phyloP scores from a whole-genome alignment of 2,329 filamentous ascomycete species.

The Cordyceps fumosorosea region DNA sequence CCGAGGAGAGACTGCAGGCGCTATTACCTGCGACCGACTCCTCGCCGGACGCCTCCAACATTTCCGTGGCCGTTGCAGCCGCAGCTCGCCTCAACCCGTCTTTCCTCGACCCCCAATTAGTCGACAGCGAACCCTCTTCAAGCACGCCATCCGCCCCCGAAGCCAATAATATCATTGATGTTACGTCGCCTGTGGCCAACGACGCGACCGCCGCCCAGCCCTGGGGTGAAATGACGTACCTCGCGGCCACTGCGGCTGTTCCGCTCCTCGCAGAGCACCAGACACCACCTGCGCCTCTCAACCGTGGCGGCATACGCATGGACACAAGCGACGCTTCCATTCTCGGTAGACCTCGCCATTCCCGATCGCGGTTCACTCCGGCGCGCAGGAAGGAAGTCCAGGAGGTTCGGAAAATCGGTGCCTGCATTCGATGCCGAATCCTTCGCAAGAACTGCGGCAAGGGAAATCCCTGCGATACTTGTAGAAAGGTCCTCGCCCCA shows the following conservation, averaged over 20 bases:
- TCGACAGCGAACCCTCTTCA: conserved; percentile 25
- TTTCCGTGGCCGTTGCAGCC: conserved; percentile 51
- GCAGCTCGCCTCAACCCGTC: conserved; percentile 48
- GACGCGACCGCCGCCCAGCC: conserved; percentile 31
- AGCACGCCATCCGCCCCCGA: conserved; percentile 25
- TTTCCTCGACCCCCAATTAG: conserved; percentile 47
- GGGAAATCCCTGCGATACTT: conserved; percentile 56
- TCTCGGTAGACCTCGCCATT: conserved; percentile 45
- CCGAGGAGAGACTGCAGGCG: conserved; percentile 46
- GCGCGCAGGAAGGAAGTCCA: conserved; percentile 58
- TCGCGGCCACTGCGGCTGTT: conserved; percentile 30
- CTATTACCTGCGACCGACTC: conserved; percentile 32
- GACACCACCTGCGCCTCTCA: conserved; percentile 27
- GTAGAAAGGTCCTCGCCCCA: conserved; percentile 55
- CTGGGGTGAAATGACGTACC: conserved; percentile 49
- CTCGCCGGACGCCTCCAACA: conserved; percentile 39
- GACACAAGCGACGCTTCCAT: conserved; percentile 36
- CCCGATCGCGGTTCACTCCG: conserved; percentile 51
- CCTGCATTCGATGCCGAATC: conserved; percentile 60
- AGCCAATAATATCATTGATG: conserved; percentile 18
- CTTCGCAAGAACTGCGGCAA: conserved; percentile 61
- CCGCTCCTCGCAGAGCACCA: conserved; percentile 26
- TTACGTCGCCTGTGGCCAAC: conserved; percentile 18
- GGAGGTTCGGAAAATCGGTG: conserved; percentile 57
- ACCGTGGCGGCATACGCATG: conserved; percentile 47